Base-by-base conservation (phyloP, 768 basidiomycete species). In the Termitomyces sp. region DNA sequence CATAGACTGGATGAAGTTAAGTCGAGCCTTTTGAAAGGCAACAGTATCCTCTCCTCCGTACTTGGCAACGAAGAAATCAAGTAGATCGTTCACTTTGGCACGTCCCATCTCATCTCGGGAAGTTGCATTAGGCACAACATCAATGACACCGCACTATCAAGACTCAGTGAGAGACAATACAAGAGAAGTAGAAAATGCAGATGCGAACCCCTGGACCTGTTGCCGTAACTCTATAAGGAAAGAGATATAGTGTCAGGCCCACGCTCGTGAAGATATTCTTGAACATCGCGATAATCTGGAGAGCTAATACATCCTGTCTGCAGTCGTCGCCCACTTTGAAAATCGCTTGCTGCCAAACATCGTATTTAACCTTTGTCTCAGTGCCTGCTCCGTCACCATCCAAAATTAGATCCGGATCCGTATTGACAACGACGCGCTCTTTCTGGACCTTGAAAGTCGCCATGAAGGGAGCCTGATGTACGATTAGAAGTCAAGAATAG, bases 241-340 rank as follows among this genome's bases (percentile, higher is more conserved):
- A 96, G 39, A 99, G 80, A 66, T 98, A 98, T 19, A 98, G 74
- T 2, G 86, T 89, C 54, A 99, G 75, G 1, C 97, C 97, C 57
- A 96, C 81, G 59, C 83, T 82, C 12, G 81, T 89, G 74, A 96
- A 99, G 56, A 98, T 88, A 69, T 97, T 98, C 73, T 98, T 98
- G 82, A 98, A 98, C 94, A 98, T 98, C 5, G 97, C 97, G 59
- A 99, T 98, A 59, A 98, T 75, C 66, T 99, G 97, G 47, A 99
- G 76, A 0, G 97, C 97, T 44, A 99, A 81, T n/a, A 98, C 88
- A 65, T 99, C 97, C 70, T 99, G 97, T 42, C 97, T 85, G 70
- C 97, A 99, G 68, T 99, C 97, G 67, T 99, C 97, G 54, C 97
- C 97, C 56, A 99, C 97, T 78, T 99, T 99, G 85, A 99, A 99